Base-by-base conservation (phyloP, 2,329 filamentous ascomycete species). In the Neofusicoccum sp. region DNA sequence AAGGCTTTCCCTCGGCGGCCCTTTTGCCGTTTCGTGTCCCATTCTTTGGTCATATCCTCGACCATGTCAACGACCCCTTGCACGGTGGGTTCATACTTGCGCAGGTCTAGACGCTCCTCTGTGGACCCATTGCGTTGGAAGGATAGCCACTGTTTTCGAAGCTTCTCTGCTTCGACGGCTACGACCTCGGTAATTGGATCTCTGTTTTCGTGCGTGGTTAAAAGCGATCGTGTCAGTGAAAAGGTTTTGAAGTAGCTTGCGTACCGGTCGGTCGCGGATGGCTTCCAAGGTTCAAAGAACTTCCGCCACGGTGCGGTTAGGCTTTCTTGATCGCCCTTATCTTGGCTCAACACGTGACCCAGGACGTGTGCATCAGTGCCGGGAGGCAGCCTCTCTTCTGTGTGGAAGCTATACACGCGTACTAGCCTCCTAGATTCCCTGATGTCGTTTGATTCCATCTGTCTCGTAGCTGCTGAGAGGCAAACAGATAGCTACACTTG, bases 281-380 rank as follows among this genome's bases (percentile, higher is more conserved):
- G 48, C 38, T 62, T 47, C 61, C 57, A 64, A 3, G 63, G 65
- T 36, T 65, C 65, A 28, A 61, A 65, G 38, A 61, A 65, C 28
- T 38, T 61, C 7, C 62, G 60, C 64, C 63, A 63, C 43, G 63
- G 60, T 28, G 53, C 53, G 4, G 40, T 43, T 0, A 58, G 49
- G 26, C 34, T 28, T 20, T 64, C 60, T 6, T 47, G 44, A 41
- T 47, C 60, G 30, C 34, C 34, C 14, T 51, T 43, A 4, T 48
- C 28, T 5, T 31, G 20, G 65, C 66, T 24, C 61, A 67, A 4
- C 66, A 74, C n/a, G 65, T 71, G 24, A 2, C 36, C 49, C 6
- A 63, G 43, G 6, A 6, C n/a, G 14, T 54, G 51, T 8, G 36
- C 61, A 30, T 58, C 34, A 14, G 33, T 63, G 1, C 30, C 58